A percentile compares a stretch with the other conserved stretches of the same genome.
Evolutionary conservation across 2,329 filamentous ascomycete species (phyloP).

Genomic region (Beauveria asiatica): DNA sequence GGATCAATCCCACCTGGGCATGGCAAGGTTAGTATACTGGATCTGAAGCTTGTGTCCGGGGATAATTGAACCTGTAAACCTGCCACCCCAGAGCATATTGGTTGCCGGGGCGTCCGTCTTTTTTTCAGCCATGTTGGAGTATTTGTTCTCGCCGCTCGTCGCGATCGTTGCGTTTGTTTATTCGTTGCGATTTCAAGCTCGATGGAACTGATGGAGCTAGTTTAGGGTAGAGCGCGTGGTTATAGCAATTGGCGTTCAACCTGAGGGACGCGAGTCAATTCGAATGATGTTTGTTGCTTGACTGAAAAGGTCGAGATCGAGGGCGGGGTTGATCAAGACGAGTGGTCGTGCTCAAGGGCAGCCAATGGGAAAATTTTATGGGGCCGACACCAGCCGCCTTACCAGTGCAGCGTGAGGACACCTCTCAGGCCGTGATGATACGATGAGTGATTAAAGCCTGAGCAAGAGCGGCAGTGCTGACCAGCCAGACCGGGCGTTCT

Average conservation of each 20-base stretch:
- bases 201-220: constrained; percentile 15
- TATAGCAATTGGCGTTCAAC: constrained; percentile 14
- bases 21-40: constrained; percentile 21
- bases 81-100: constrained; percentile 35
- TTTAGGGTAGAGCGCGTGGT: constrained; percentile 12
- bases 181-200: constrained; percentile 14
- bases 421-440: too few relatives aligned
- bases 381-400: too few relatives aligned
- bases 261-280: constrained; percentile 15
- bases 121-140: constrained; percentile 17
- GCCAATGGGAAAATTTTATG: neutral
- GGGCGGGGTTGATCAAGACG: constrained; percentile 11
- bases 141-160: neutral
- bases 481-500: too few relatives aligned
- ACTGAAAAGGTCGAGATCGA: constrained; percentile 14
- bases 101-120: constrained; percentile 22
- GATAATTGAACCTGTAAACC: constrained; percentile 37
- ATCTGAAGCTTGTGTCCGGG: constrained; percentile 17
- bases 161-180: constrained; percentile 6
- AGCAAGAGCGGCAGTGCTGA: too few relatives aligned
- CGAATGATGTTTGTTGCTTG: too few relatives aligned
- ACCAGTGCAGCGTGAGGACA: too few relatives aligned
- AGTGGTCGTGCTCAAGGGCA: neutral
- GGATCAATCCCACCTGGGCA: constrained; percentile 66
- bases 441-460: too few relatives aligned